Evolutionary conservation across 176 grass and related monocot genomes (phyloP).

Genomic region (Zoysia japonica): DNA sequence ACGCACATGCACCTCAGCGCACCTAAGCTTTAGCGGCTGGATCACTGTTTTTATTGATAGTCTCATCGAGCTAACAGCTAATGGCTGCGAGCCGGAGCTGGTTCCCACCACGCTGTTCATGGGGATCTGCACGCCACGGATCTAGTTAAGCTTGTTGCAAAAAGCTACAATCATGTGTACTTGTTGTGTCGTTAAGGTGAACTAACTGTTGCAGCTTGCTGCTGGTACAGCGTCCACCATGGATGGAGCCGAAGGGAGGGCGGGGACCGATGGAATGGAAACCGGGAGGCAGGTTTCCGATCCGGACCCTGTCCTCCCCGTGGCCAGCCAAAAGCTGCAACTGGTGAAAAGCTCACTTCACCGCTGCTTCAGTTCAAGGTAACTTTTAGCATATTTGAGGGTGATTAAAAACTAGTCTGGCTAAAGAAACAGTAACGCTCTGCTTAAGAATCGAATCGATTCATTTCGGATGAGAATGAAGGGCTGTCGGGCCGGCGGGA

Average conservation of each 20-base stretch:
- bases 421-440: neutral
- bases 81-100: conserved; percentile 28
- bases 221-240: neutral
- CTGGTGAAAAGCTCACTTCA: conserved; percentile 44
- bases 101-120: conserved; percentile 51
- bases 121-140: conserved; percentile 36
- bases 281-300: conserved; percentile 46
- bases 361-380: conserved; percentile 13
- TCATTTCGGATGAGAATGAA: neutral
- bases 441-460: neutral
- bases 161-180: conserved; percentile 44
- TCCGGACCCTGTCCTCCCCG: conserved; percentile 48
- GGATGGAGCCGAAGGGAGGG: neutral
- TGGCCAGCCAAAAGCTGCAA: conserved; percentile 57
- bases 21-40: conserved; percentile 27
- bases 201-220: conserved; percentile 24
- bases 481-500: neutral
- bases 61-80: neutral
- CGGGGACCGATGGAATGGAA: conserved; percentile 47
- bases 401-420: neutral
- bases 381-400: neutral
- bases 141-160: conserved; percentile 29
- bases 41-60: conserved; percentile 16
- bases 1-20: conserved; percentile 38
- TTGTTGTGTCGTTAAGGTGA: conserved; percentile 1